Evolutionary conservation across 805 yeast species (phyloP), one percentile per base, ranked within the genome.

Genomic region (Kurtzmaniella cleridarum): DNA sequence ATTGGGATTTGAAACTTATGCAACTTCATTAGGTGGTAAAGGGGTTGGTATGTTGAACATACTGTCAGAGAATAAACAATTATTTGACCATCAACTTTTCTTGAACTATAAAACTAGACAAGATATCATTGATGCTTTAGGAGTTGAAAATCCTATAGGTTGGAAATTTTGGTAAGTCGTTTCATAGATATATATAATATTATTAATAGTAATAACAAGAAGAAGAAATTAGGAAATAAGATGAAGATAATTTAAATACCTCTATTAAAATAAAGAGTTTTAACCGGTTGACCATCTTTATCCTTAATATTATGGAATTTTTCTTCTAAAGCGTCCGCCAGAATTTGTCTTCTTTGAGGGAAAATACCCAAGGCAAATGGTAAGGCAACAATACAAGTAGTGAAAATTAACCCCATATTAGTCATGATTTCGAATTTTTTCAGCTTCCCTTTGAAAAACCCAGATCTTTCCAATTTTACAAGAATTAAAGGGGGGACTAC

Each of bases 351-450:
- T 58, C 84, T 78, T 61, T 90, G 97, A 10, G 99, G 98, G 78
- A 93, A 93, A 1, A 89, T 84, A 2, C 90, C 98, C 56, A 93
- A 69, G 0, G 98, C 98, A 66, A 93, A 87, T 18, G 99, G 99
- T 47, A 93, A 72, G 0, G 82, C 97, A 16, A 77, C 79, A 51
- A 93, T 82, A 5, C 96, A 83, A 0, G 98, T 91, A 9, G 74
- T 76, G 33, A 89, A 79, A 49, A 93, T 87, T 49, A 93, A 68
- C 13, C 95, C 97, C 39, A 93, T 69, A 56, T 90, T 93, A n/a
- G 80, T 81, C 12, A 71, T 54, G 5, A 84, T 82, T 53, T 84
- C 88, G 3, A 76, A 64, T 14, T 79, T 70, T 42, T 76, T 61
- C 6, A 90, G 75, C 56, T 79, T 84, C 27, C 85, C 84, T 53